Evolutionary conservation across 2,329 filamentous ascomycete species (phyloP), one percentile per base, ranked within the genome.

Genomic region (Nemania serpens): DNA sequence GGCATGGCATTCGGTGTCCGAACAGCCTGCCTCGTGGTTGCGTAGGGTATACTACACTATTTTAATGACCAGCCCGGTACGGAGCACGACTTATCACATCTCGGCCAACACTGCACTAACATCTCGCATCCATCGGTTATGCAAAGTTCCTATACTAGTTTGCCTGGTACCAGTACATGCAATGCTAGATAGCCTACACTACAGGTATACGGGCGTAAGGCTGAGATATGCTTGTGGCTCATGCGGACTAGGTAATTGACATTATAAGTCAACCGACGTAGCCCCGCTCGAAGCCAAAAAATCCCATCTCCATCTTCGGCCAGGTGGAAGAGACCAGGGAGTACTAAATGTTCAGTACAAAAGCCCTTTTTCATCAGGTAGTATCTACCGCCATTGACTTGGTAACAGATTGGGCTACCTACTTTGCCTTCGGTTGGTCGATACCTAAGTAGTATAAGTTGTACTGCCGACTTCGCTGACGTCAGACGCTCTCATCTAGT

Each of bases 1-100:
- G 20, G 18, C 55, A 52, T 47, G 51, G 36, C 37, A 53, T 58
- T 61, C 61, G 61, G 57, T 58, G 58, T 60, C 61, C 61, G 61
- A 55, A 49, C 25, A 25, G n/a, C 3, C 25, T 34, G n/a, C 3
- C 25, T 34, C 49, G 22, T 61, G 46, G 22, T 11, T 39, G 17
- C 41, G 33, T 29, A n/a, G 25, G 25, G 3, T 29, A 13, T 17
- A 29, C 20, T 41, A 36, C 41, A 4, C 41, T 25, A 12, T 47
- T 37, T 41, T 48, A 34, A 34, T 20, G 33, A 11, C 20, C 1
- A 55, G 17, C 36, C 29, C 13, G 18, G 34, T 55, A 39, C n/a
- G n/a, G n/a, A n/a, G n/a, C n/a, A n/a, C 25, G 42, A 49, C 25
- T 34, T 47, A 18, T 54, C 49, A 51, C 42, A 56, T 39, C 47